Percentiles rank a stretch among this genome's conserved stretches.
phyloP scores from a whole-genome alignment of 495 filamentous ascomycete genomes.

The Staphylotrichum tortipilum region DNA sequence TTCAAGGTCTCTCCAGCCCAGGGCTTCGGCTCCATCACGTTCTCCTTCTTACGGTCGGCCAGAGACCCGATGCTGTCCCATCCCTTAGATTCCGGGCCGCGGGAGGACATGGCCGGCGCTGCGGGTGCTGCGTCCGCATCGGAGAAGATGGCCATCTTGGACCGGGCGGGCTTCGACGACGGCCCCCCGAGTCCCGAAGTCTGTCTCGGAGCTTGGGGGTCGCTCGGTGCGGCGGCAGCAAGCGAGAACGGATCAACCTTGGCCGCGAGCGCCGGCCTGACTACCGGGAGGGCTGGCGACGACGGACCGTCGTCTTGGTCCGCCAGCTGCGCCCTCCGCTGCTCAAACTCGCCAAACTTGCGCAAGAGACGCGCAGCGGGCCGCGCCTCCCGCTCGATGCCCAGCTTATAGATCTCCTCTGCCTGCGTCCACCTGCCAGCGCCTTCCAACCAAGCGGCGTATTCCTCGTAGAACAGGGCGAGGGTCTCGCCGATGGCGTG shows the following conservation, averaged over 20 bases:
- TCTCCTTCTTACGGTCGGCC: conserved; percentile 87
- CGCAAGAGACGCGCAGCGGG: conserved; percentile 71
- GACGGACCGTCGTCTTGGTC: conserved; percentile 56
- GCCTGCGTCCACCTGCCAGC: conserved; percentile 84
- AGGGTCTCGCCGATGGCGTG: conserved; percentile 80
- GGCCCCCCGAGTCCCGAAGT: conserved; percentile 31
- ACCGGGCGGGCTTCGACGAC: conserved; percentile 51
- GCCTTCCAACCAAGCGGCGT: conserved; percentile 82
- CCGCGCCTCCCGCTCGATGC: conserved; percentile 78
- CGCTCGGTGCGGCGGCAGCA: conserved; percentile 33
- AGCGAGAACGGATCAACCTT: conserved; percentile 74
- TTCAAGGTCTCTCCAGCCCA: conserved; percentile 91
- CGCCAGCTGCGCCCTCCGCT: conserved; percentile 56
- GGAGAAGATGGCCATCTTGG: conserved; percentile 90
- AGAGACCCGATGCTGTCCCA: conserved; percentile 90
- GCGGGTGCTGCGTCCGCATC: conserved; percentile 52
- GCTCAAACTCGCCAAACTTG: conserved; percentile 85
- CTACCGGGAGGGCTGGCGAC: conserved; percentile 76
- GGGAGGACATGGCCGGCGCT: conserved; percentile 39
- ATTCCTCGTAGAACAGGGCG: conserved; percentile 96
- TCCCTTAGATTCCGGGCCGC: conserved; percentile 50
- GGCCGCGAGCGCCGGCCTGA: conserved; percentile 74
- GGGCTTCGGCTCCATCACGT: conserved; percentile 73
- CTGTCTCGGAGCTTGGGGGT: conserved; percentile 59
- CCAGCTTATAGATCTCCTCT: conserved; percentile 83